Evolutionary conservation across 495 filamentous ascomycete genomes (phyloP), one percentile per base, ranked within the genome.

Genomic region (Talaromyces borbonicus): DNA sequence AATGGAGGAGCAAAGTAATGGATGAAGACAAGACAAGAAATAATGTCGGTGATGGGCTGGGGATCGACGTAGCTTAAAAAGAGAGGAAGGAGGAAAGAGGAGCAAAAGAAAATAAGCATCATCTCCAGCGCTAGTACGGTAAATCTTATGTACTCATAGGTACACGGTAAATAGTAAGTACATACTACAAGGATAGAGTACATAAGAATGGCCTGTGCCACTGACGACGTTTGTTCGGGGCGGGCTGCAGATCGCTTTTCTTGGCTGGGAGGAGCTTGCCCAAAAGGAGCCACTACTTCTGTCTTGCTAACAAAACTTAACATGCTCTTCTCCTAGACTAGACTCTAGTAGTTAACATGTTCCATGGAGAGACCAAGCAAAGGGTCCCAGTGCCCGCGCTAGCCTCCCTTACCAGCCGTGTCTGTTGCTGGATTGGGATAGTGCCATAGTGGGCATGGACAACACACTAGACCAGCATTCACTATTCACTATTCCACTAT

Each of bases 11-110:
- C n/a, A n/a, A n/a, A n/a, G n/a, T n/a, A n/a, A 23, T 33, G 40
- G 24, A 15, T 43, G 41, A 33, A 45, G 49, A 51, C 30, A 45
- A n/a, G n/a, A 52, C 51, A 56, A 59, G 52, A 32, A 62, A 46
- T 47, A 62, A 63, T 65, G 65, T 66, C 68, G 60, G 54, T 64
- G 58, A 52, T 58, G 67, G 65, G 74, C 72, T 74, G 72, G 74
- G 78, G 81, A 85, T 85, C 80, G 81, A 78, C 81, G 78, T 72
- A 74, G 74, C 78, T 83, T 85, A 84, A 80, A n/a, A n/a, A n/a
- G n/a, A n/a, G 80, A 84, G 66, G 64, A 62, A 55, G 57, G 56
- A 57, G 60, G 57, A 56, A 61, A 55, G 45, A 59, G 36, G 32
- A 35, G 18, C 15, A n/a, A 36, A 19, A 30, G 41, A 23, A 31